Percentiles rank a stretch among this genome's conserved stretches.
These are phyloP conservation scores for Myriosclerotinia scirpicola DNA, from an alignment of 2,329 filamentous ascomycete species.

Conservation along the genomic window DNA sequence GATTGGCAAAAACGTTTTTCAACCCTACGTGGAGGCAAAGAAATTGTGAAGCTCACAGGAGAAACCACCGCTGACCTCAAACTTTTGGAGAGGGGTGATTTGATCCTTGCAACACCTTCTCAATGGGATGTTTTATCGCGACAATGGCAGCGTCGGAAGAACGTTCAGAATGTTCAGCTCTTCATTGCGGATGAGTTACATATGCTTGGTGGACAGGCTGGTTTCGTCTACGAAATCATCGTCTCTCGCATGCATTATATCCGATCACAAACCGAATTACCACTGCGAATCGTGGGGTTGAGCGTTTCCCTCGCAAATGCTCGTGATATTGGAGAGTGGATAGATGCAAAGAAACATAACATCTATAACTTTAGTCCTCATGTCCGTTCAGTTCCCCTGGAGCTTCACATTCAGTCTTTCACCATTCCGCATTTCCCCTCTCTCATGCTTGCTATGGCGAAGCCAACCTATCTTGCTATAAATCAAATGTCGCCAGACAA, in stretches of 20 bases:
- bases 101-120: conserved; percentile 86
- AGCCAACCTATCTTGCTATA: conserved; percentile 87
- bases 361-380: conserved; percentile 98
- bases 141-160: conserved; percentile 96
- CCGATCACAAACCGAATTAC: conserved; percentile 79
- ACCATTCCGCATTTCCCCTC: conserved; percentile 96
- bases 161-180: conserved; percentile 83
- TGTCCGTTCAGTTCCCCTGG: conserved; percentile 82
- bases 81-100: conserved; percentile 79
- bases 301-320: conserved; percentile 93
- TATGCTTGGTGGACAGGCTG: conserved; percentile 80
- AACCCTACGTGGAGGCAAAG: conserved; percentile 75
- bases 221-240: conserved; percentile 92
- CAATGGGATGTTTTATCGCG: conserved; percentile 97
- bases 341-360: conserved; percentile 95
- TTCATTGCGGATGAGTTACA: conserved; percentile 97
- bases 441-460: conserved; percentile 97
- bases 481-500: conserved; percentile 85
- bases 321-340: conserved; percentile 94
- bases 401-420: conserved; percentile 94
- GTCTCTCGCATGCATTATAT: conserved; percentile 99
- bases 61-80: conserved; percentile 90
- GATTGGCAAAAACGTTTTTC: conserved; percentile 83
- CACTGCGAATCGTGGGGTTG: conserved; percentile 83
- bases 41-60: conserved; percentile 88